Evolutionary conservation across 2,329 filamentous ascomycete genomes (phyloP).

Genomic region (Lachnellula arida): DNA sequence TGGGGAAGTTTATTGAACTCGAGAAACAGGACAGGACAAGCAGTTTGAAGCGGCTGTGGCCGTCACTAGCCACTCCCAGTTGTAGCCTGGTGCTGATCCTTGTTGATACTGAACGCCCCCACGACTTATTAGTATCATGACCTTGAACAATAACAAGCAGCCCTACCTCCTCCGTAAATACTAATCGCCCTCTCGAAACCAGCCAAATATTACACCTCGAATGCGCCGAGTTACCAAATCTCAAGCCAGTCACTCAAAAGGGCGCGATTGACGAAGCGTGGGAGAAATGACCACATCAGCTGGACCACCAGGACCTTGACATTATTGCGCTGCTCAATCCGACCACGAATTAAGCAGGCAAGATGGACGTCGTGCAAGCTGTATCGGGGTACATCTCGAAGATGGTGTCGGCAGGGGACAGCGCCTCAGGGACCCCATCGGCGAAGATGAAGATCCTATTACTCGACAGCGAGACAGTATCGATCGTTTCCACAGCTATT

Average conservation of each 20-base stretch:
- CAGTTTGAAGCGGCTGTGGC: neutral
- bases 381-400: constrained; percentile 93
- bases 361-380: constrained; percentile 91
- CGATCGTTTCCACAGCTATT: constrained; percentile 89
- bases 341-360: constrained; percentile 21
- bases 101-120: neutral
- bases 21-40: too few relatives aligned
- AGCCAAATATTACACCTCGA: neutral
- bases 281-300: constrained; percentile 20
- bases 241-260: neutral
- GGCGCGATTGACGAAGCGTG: neutral
- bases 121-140: neutral
- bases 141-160: neutral
- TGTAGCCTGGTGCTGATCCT: neutral
- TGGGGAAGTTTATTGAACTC: neutral
- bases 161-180: neutral
- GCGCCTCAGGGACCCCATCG: constrained; percentile 58
- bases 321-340: constrained; percentile 3
- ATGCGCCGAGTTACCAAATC: neutral
- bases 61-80: neutral
- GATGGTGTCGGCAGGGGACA: constrained; percentile 85
- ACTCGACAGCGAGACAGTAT: constrained; percentile 87
- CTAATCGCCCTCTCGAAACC: neutral
- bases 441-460: constrained; percentile 98
- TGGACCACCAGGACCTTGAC: constrained; percentile 16